phyloP scores from a whole-genome alignment of 2,329 filamentous ascomycete species.

The Xylaria hypoxylon region DNA sequence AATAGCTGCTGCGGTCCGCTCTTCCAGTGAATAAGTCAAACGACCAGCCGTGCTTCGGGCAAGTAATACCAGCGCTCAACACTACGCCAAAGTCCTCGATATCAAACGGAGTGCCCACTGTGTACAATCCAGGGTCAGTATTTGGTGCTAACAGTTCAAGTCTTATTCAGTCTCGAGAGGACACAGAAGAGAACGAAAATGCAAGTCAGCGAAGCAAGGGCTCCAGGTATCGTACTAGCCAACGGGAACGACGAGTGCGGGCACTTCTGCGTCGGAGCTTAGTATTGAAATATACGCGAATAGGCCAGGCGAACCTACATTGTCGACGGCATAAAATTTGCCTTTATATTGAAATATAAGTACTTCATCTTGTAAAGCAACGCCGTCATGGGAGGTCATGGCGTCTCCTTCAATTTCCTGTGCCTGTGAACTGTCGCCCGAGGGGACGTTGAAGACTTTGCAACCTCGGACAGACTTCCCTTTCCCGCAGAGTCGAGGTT shows the following conservation, averaged over 20 bases:
- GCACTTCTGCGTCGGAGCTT: slow-evolving; percentile 63
- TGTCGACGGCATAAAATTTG: slow-evolving; percentile 75
- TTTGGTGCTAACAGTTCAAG: not conserved
- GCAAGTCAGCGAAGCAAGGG: too few species aligned
- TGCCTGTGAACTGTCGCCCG: slow-evolving; percentile 53
- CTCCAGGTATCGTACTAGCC: slow-evolving; percentile 53
- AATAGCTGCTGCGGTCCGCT: slow-evolving; percentile 72
- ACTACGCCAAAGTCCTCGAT: slow-evolving; percentile 78
- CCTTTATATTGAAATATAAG: slow-evolving; percentile 73
- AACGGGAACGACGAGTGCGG: slow-evolving; percentile 76
- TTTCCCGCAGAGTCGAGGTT: slow-evolving; percentile 53
- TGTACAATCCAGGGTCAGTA: slow-evolving; percentile 4
- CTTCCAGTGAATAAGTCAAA: slow-evolving; percentile 75
- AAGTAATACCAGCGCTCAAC: slow-evolving; percentile 71
- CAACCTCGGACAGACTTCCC: slow-evolving; percentile 62
- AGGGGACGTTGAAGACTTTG: slow-evolving; percentile 67
- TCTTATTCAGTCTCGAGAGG: not conserved
- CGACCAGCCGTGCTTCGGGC: slow-evolving; percentile 77
- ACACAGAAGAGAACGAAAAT: not conserved
- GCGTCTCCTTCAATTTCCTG: slow-evolving; percentile 54
- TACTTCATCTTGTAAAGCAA: slow-evolving; percentile 66
- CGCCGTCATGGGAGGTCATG: slow-evolving; percentile 45
- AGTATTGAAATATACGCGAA: slow-evolving; percentile 21
- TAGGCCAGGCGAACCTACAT: slow-evolving; percentile 61
- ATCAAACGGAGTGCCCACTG: slow-evolving; percentile 70